Base-by-base conservation (phyloP, 1,284 basidiomycete species). In the Phellinidium pouzarii region DNA sequence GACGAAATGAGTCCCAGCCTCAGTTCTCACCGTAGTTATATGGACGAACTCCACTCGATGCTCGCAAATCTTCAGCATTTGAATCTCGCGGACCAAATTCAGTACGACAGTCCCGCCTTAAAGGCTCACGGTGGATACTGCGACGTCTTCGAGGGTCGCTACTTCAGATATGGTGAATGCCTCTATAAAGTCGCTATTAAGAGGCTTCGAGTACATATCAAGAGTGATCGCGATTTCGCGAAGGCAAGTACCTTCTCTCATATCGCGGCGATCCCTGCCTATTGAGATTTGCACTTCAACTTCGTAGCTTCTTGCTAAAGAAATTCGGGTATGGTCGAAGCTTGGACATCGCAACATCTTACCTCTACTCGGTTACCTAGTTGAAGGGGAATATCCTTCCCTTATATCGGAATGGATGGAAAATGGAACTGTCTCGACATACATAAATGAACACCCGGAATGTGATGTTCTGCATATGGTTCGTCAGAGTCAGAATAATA, bases 321-420 rank as follows among this genome's bases (percentile, higher is more conserved):
- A 53, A 36, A 49, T 53, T n/a, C 38, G 46, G 29, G 40, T 56
- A 11, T 56, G 54, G 54, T 48, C 44, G 8, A 27, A 36, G 14
- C 40, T 56, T 4, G 23, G 40, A 11, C 54, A 56, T 43, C 26
- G 34, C 9, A 42, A 50, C 29, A 50, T 42, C 22, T 7, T 50
- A 22, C 49, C 38, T 0, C 25, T 42, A 19, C 22, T 43, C 8
- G 49, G 38, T 6, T 50, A 40, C n/a, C 11, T 25, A 17, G 14
- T 26, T n/a, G 45, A 53, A 29, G 26, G 29, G 9, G 36, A 34
- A 25, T 52, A 52, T 31, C 50, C 45, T 38, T 49, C 45, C 19
- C 50, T 56, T 25, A 44, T 56, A 1, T 48, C 54, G 3, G 50
- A 56, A 49, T 56, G 54, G 54, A 56, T 56, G 54, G 54, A 52